phyloP scores from a whole-genome alignment of 2,329 filamentous ascomycete species.

The Beauveria rudraprayagi region DNA sequence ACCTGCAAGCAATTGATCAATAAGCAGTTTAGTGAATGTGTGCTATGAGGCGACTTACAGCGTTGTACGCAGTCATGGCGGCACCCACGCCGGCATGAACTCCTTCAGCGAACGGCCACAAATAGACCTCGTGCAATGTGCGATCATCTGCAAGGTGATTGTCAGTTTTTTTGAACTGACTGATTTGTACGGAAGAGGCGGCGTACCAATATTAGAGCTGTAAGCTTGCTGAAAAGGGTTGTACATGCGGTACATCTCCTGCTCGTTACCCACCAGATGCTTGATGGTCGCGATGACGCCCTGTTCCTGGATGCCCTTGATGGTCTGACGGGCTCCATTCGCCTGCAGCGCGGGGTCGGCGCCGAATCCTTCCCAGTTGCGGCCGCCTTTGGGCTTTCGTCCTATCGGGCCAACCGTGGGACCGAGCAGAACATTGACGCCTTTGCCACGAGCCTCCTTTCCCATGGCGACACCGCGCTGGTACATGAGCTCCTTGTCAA shows the following conservation, averaged over 20 bases:
- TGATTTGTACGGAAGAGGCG: neutral
- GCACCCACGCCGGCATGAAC: slow-evolving; percentile 73
- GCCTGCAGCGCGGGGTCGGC: slow-evolving; percentile 67
- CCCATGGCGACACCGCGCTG: slow-evolving; percentile 60
- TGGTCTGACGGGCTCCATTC: slow-evolving; percentile 67
- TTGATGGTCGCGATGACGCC: slow-evolving; percentile 50
- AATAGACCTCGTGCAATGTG: slow-evolving; percentile 66
- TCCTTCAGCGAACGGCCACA: slow-evolving; percentile 79
- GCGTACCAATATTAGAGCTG: slow-evolving; percentile 63
- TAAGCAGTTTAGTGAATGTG: neutral
- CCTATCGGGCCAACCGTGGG: slow-evolving; percentile 65
- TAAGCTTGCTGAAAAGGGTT: slow-evolving; percentile 43
- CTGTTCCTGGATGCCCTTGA: slow-evolving; percentile 59
- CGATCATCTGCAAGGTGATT: slow-evolving; percentile 46
- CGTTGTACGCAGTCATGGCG: slow-evolving; percentile 83
- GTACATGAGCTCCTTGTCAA: slow-evolving; percentile 64
- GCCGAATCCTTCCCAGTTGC: slow-evolving; percentile 71
- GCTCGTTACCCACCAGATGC: slow-evolving; percentile 48
- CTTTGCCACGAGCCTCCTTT: slow-evolving; percentile 65
- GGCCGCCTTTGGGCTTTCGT: slow-evolving; percentile 62
- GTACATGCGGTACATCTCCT: slow-evolving; percentile 58
- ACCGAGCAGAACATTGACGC: slow-evolving; percentile 62
- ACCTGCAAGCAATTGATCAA: slow-evolving; percentile 29
- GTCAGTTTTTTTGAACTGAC: neutral
- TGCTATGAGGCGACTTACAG: slow-evolving; percentile 23